phyloP scores from a whole-genome alignment of 148 eudicot species.

The Heliamphora exappendiculata region DNA sequence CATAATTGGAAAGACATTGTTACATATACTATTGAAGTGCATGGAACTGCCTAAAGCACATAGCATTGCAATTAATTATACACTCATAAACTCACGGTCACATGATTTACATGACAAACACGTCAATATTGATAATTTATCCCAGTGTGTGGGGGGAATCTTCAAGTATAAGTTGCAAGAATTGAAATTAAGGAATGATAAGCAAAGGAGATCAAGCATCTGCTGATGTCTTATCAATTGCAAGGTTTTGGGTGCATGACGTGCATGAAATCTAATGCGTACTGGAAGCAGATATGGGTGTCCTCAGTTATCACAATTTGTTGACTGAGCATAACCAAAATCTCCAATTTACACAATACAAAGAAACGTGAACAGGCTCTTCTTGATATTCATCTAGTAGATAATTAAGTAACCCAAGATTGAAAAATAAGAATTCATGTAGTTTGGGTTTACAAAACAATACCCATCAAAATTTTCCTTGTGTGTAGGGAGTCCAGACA shows the following conservation, averaged over 20 bases:
- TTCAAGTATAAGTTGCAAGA: constrained; percentile 4
- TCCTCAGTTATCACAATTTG: neutral
- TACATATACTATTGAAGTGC: neutral
- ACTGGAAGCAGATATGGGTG: neutral
- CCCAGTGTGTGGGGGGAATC: neutral
- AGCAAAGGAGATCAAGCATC: neutral
- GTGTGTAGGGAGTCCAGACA: constrained; percentile 87
- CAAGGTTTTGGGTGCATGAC: neutral
- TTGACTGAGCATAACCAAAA: neutral
- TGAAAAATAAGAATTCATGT: neutral
- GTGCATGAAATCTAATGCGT: neutral
- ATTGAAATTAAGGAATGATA: neutral
- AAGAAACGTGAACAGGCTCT: neutral
- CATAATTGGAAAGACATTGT: neutral
- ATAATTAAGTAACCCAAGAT: neutral
- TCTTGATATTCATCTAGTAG: neutral
- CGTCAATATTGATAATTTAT: neutral
- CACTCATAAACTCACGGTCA: neutral
- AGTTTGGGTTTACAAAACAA: constrained; percentile 30
- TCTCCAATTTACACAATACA: neutral
- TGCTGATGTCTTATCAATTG: neutral
- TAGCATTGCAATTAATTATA: neutral
- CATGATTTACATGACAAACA: neutral
- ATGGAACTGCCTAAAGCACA: neutral
- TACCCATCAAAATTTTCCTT: constrained; percentile 84